These are phyloP conservation scores for Massariosphaeria phaeospora DNA, from an alignment of 495 filamentous ascomycete genomes.

Conservation along the genomic window DNA sequence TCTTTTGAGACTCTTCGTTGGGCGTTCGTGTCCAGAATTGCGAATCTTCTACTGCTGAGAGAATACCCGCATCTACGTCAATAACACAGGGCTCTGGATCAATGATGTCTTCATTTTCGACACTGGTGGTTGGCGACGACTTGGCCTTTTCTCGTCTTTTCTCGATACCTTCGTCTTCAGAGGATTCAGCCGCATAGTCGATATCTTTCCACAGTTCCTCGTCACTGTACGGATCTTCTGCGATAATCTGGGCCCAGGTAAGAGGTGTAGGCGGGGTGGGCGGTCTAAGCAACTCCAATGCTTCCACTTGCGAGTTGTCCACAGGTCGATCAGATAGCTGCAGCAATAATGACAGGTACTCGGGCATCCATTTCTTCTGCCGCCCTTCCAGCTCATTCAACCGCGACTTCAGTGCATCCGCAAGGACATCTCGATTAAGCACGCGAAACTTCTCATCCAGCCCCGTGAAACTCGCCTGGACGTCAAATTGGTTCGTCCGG, in stretches of 20 bases:
- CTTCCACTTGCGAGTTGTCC: constrained; percentile 58
- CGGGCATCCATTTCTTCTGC: constrained; percentile 62
- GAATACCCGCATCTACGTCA: constrained; percentile 38
- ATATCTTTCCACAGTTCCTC: constrained; percentile 73
- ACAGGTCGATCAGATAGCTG: constrained; percentile 77
- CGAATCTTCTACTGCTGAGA: constrained; percentile 51
- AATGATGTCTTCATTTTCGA: constrained; percentile 40
- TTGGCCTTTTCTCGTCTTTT: constrained; percentile 34
- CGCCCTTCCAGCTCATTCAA: constrained; percentile 54
- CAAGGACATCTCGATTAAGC: constrained; percentile 69
- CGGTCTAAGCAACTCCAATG: constrained; percentile 52
- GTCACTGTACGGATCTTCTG: constrained; percentile 65
- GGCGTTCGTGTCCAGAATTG: constrained; percentile 55
- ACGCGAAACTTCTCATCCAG: constrained; percentile 85
- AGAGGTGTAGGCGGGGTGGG: constrained; percentile 47
- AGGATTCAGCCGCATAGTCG: constrained; percentile 57
- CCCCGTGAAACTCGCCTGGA: constrained; percentile 66
- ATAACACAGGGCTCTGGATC: constrained; percentile 42
- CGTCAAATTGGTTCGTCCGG: constrained; percentile 85
- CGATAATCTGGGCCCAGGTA: constrained; percentile 71
- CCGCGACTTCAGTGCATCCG: constrained; percentile 65
- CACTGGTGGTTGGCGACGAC: constrained; percentile 23
- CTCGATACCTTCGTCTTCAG: constrained; percentile 39
- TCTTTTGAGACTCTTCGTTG: constrained; percentile 36
- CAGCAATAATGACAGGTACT: constrained; percentile 72